Percentiles rank a stretch among this genome's conserved stretches.
Conservation (phyloP, 257 asterid genomes). For the Gardenia jasminoides region DNA sequence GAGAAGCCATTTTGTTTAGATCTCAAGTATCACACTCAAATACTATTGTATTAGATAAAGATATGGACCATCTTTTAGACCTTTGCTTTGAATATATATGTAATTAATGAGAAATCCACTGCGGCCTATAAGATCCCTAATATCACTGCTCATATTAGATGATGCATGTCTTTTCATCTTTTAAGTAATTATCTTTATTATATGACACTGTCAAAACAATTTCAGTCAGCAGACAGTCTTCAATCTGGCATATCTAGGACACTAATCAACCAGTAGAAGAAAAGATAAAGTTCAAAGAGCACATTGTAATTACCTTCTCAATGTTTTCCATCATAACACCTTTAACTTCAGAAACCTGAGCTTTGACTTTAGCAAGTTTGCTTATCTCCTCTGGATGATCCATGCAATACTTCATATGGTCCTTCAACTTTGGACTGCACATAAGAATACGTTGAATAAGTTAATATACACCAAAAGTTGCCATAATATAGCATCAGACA, state of each 20-base stretch:
- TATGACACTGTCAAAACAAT: neutral
- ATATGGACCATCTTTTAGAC: neutral
- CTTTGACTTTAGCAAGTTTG: conserved; percentile 75
- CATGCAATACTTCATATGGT: conserved; percentile 65
- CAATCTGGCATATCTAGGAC: neutral
- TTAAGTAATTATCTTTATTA: neutral
- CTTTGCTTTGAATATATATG: neutral
- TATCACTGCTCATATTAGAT: neutral
- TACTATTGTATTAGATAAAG: neutral
- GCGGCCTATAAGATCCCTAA: neutral
- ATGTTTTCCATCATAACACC: conserved; percentile 91
- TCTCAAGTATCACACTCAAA: neutral
- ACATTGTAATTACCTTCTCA: conserved; percentile 55
- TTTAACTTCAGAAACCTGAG: conserved; percentile 85
- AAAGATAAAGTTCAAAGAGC: neutral
- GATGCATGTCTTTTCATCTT: neutral
- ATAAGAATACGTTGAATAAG: neutral
- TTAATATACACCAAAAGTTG: conserved; percentile 6
- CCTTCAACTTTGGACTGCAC: conserved; percentile 69
- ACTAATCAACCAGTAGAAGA: neutral
- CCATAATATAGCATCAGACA: neutral
- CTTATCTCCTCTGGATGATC: conserved; percentile 83
- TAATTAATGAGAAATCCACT: neutral
- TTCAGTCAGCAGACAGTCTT: neutral
- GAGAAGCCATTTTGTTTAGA: neutral